phyloP scores from a whole-genome alignment of 805 yeast species.

The Ogataea saltuana region DNA sequence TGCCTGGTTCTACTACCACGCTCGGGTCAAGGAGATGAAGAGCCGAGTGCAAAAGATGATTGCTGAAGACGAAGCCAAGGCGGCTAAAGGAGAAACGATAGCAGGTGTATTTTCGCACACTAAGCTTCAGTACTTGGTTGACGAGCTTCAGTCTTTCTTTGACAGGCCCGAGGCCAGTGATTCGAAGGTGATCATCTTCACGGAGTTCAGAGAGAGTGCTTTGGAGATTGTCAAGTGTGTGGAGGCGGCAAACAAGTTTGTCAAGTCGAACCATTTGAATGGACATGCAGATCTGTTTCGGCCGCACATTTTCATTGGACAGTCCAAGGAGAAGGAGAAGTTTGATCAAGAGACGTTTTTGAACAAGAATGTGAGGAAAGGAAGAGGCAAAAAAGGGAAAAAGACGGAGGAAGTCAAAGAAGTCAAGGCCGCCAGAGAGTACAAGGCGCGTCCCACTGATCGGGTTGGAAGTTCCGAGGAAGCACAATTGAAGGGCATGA shows the following conservation, averaged over 20 bases:
- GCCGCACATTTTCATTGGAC: slow-evolving; percentile 93
- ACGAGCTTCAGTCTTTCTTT: slow-evolving; percentile 60
- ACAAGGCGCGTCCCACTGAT: slow-evolving; percentile 36
- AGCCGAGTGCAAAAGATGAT: slow-evolving; percentile 46
- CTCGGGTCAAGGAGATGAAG: slow-evolving; percentile 46
- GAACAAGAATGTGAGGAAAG: slow-evolving; percentile 43
- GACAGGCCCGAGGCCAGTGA: slow-evolving; percentile 40
- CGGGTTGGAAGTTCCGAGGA: slow-evolving; percentile 66
- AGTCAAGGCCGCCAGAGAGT: slow-evolving; percentile 30
- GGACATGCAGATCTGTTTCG: slow-evolving; percentile 39
- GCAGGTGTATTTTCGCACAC: slow-evolving; percentile 60
- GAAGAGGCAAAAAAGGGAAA: slow-evolving; percentile 37
- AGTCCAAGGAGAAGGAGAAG: slow-evolving; percentile 70
- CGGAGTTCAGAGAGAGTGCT: slow-evolving; percentile 89
- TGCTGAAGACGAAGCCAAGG: slow-evolving; percentile 28
- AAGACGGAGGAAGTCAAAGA: slow-evolving; percentile 32
- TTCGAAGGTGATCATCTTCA: slow-evolving; percentile 82
- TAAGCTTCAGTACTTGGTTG: slow-evolving; percentile 60
- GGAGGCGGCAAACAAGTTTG: slow-evolving; percentile 40
- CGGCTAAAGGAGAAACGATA: slow-evolving; percentile 22
- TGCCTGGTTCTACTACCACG: slow-evolving; percentile 59
- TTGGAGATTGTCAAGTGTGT: slow-evolving; percentile 73
- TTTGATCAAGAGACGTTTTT: slow-evolving; percentile 58
- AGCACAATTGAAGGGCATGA: slow-evolving; percentile 85
- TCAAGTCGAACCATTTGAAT: slow-evolving; percentile 20